Conservation (phyloP, 345 rosid genomes). For the Sonneratia alba region DNA sequence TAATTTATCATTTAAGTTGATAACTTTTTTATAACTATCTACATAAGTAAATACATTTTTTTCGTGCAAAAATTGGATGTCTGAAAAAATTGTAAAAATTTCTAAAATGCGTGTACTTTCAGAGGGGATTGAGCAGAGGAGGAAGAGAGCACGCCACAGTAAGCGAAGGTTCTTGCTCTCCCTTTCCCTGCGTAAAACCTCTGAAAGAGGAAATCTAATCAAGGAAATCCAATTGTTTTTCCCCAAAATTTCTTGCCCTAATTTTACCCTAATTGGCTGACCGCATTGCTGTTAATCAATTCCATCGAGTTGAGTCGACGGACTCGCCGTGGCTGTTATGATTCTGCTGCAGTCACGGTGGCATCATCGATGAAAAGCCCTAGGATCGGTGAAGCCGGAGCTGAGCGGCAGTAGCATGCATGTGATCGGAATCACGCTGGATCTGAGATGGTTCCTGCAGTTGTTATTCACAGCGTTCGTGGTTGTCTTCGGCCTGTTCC, state of each 20-base stretch:
- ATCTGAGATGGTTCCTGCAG: conserved; percentile 73
- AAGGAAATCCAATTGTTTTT: not conserved
- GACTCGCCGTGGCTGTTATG: not conserved
- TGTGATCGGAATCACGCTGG: conserved; percentile 34
- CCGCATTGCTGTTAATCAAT: not conserved
- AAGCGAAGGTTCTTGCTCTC: not conserved
- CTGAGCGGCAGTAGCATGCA: conserved; percentile 16
- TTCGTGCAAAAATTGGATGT: too few species aligned
- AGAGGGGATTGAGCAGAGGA: too few species aligned
- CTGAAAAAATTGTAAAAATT: too few species aligned
- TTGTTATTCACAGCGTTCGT: conserved; percentile 39
- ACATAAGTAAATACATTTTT: too few species aligned
- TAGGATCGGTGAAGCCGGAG: conserved; percentile 5
- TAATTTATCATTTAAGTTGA: too few species aligned
- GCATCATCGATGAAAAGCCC: conserved; percentile 11
- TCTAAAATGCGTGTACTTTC: too few species aligned
- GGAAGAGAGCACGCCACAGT: too few species aligned
- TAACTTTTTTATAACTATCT: too few species aligned
- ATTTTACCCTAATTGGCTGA: not conserved
- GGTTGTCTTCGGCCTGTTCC: conserved; percentile 44
- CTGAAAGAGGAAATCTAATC: not conserved
- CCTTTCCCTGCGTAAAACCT: not conserved
- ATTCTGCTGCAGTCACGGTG: not conserved
- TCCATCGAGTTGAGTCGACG: not conserved
- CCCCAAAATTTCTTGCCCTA: not conserved